phyloP scores from a whole-genome alignment of 768 basidiomycete genomes.

The Boletus insuetus region DNA sequence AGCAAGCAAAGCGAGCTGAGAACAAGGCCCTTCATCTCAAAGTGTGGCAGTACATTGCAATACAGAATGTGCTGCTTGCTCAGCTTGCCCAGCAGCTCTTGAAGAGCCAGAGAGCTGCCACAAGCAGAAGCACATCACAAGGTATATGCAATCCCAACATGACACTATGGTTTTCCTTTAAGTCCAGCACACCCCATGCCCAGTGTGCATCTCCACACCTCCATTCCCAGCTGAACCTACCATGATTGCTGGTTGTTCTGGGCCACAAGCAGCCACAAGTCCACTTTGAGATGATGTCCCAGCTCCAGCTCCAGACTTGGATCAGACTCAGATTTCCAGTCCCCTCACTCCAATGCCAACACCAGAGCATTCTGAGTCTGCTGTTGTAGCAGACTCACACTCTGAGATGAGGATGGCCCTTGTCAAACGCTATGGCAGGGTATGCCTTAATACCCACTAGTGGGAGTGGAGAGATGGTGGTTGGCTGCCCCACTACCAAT shows the following conservation, averaged over 20 bases:
- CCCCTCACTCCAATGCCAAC: no score
- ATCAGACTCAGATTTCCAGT: no score
- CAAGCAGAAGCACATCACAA: background rate
- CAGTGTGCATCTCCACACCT: no score
- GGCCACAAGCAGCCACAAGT: no score
- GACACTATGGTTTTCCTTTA: no score
- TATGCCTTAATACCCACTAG: slow-evolving; percentile 19
- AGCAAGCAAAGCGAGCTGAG: background rate
- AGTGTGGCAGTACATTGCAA: background rate
- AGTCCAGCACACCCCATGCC: no score
- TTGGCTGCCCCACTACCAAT: slow-evolving; percentile 27
- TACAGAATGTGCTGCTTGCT: background rate
- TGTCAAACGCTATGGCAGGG: background rate
- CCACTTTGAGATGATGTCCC: no score
- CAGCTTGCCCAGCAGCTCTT: background rate
- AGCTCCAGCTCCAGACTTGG: no score
- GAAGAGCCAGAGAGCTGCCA: background rate
- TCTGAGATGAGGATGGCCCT: background rate
- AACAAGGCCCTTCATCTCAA: background rate
- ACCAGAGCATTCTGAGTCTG: no score
- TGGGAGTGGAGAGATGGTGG: slow-evolving; percentile 25
- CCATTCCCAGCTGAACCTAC: no score
- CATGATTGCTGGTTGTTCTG: no score
- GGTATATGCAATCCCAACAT: no score
- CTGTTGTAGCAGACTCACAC: background rate